Conservation (phyloP, 306 rosid genomes). For the Quercus engelmannii region DNA sequence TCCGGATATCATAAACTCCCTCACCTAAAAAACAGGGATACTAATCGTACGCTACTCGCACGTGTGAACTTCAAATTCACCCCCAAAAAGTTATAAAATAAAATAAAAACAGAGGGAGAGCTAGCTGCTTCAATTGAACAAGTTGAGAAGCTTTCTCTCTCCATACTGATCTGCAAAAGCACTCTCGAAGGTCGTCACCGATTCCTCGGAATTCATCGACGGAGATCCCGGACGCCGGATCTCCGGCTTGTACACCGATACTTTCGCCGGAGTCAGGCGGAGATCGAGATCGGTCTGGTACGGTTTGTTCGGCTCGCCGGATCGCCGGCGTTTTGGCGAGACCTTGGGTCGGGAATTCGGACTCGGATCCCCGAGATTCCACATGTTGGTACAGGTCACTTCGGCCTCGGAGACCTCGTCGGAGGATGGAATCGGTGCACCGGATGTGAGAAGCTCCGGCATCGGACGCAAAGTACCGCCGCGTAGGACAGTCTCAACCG, state of each 20-base stretch:
- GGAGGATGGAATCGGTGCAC: conserved; percentile 29
- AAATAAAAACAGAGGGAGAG: conserved; percentile 15
- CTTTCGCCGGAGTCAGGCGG: conserved; percentile 58
- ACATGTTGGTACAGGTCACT: conserved; percentile 47
- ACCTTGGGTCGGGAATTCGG: conserved; percentile 34
- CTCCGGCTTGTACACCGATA: conserved; percentile 30
- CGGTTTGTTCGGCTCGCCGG: conserved; percentile 28
- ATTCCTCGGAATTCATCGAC: conserved; percentile 90
- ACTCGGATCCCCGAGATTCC: conserved; percentile 47
- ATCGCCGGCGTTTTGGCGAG: conserved; percentile 60
- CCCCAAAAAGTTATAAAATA: background rate
- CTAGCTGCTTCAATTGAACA: conserved; percentile 47
- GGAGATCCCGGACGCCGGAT: conserved; percentile 65
- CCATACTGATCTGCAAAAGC: conserved; percentile 34
- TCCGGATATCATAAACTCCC: conserved; percentile 28
- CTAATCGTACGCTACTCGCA: conserved; percentile 12
- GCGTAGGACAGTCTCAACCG: conserved; percentile 79
- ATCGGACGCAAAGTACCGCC: conserved; percentile 66
- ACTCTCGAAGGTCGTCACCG: conserved; percentile 69
- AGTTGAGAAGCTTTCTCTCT: conserved; percentile 60
- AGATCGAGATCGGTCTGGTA: conserved; percentile 68
- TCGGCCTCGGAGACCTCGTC: conserved; percentile 71
- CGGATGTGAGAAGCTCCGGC: conserved; percentile 47
- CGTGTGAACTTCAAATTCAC: conserved; percentile 41
- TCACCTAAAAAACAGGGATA: conserved; percentile 12